Percentiles rank a stretch among this genome's conserved stretches.
Evolutionary conservation across 148 eudicot genomes (phyloP).

Genomic region (Diospyros lotus): DNA sequence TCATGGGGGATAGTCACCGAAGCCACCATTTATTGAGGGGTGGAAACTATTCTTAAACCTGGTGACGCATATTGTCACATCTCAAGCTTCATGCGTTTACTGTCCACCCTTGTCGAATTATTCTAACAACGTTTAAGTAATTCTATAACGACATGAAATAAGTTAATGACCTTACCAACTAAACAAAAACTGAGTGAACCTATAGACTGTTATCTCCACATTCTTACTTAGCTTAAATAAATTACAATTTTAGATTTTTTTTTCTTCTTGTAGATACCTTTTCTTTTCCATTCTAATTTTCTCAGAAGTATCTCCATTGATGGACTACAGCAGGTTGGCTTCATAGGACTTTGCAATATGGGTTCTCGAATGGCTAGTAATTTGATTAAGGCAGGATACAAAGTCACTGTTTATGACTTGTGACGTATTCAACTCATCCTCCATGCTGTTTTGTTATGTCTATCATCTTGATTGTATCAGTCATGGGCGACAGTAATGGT

Average conservation of each 20-base stretch:
- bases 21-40: no score
- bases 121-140: no score
- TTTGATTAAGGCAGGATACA: slow-evolving; percentile 70
- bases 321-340: slow-evolving; percentile 68
- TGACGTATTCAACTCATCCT: slow-evolving; percentile 28
- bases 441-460: not conserved
- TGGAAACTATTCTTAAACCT: no score
- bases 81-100: no score
- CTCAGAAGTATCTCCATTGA: not conserved
- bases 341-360: slow-evolving; percentile 95
- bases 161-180: no score
- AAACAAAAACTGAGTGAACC: no score
- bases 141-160: no score
- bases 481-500: not conserved
- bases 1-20: no score
- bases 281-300: not conserved
- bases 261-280: not conserved
- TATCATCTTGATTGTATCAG: not conserved
- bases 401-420: slow-evolving; percentile 70
- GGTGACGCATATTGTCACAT: no score
- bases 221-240: not conserved
- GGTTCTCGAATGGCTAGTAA: slow-evolving; percentile 90
- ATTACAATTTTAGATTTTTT: not conserved
- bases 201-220: not conserved
- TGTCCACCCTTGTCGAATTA: no score